Evolutionary conservation across 345 rosid genomes (phyloP).

Genomic region (Cardamine chenopodiifolia): DNA sequence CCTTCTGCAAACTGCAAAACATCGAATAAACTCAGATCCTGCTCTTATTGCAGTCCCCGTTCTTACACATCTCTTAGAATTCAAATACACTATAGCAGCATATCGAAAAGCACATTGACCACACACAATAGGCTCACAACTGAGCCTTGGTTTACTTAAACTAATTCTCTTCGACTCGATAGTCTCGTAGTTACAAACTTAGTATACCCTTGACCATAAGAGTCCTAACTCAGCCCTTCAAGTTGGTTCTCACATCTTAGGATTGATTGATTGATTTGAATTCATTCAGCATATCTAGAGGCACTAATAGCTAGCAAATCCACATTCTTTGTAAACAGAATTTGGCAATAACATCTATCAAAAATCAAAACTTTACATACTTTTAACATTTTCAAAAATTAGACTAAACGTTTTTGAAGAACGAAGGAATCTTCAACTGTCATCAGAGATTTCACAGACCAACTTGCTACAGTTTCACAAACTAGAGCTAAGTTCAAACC

Average conservation of each 20-base stretch:
- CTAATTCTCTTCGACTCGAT: not conserved
- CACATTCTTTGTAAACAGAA: not conserved
- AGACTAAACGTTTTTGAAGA: not conserved
- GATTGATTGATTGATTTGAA: not conserved
- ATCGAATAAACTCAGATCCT: constrained; percentile 1
- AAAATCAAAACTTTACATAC: not conserved
- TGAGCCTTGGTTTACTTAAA: not conserved
- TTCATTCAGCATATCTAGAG: constrained; percentile 8
- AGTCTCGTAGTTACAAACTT: not conserved
- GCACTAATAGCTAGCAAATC: not conserved
- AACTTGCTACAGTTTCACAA: constrained; percentile 2
- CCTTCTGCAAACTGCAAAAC: constrained; percentile 22
- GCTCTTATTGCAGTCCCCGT: not conserved
- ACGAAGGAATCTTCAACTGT: constrained; percentile 2
- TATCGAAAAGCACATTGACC: not conserved
- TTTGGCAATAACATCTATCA: not conserved
- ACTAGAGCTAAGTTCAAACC: constrained; percentile 16
- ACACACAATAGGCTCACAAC: not conserved
- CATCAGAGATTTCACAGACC: not conserved
- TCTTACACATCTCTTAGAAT: not conserved
- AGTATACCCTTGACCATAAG: not conserved
- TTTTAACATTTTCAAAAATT: not conserved
- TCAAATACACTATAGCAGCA: constrained; percentile 1
- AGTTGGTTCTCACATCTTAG: constrained; percentile 12
- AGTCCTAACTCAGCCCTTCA: not conserved